A percentile compares a stretch with the other conserved stretches of the same genome.
phyloP scores from a whole-genome alignment of 345 rosid species.

The Populus tremula region DNA sequence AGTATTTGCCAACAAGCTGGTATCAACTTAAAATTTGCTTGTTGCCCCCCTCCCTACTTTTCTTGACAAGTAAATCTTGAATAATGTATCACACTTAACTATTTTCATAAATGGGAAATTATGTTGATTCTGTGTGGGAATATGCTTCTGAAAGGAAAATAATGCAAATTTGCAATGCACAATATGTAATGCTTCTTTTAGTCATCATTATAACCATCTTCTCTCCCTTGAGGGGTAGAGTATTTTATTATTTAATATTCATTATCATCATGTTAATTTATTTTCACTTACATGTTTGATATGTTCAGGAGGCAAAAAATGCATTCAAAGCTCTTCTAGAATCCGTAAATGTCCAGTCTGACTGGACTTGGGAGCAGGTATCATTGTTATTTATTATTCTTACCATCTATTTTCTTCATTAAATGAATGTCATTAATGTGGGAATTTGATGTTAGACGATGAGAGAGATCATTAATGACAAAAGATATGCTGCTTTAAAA shows the following conservation, averaged over 20 bases:
- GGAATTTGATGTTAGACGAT: slow-evolving; percentile 50
- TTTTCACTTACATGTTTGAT: background rate
- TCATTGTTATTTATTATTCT: slow-evolving; percentile 1
- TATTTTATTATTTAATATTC: too few relatives aligned
- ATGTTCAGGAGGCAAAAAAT: slow-evolving; percentile 84
- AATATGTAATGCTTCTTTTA: too few relatives aligned
- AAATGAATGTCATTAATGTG: slow-evolving; percentile 23
- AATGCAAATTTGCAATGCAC: too few relatives aligned
- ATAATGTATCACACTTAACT: background rate
- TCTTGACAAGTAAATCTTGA: background rate
- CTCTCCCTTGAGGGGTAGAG: too few relatives aligned
- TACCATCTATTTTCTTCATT: slow-evolving; percentile 7
- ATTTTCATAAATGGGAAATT: background rate
- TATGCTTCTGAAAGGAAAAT: too few relatives aligned
- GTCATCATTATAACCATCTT: too few relatives aligned
- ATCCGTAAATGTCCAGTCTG: slow-evolving; percentile 79
- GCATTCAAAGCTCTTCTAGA: slow-evolving; percentile 94
- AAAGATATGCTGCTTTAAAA: slow-evolving; percentile 81
- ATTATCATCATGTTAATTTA: background rate
- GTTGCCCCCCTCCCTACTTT: background rate
- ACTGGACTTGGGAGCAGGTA: slow-evolving; percentile 99
- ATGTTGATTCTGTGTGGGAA: background rate
- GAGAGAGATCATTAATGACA: slow-evolving; percentile 83
- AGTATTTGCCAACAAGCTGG: slow-evolving; percentile 79
- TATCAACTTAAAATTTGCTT: slow-evolving; percentile 16